phyloP scores from a whole-genome alignment of 192 early-diverging fungal species.

The Allomyces macrogynus region DNA sequence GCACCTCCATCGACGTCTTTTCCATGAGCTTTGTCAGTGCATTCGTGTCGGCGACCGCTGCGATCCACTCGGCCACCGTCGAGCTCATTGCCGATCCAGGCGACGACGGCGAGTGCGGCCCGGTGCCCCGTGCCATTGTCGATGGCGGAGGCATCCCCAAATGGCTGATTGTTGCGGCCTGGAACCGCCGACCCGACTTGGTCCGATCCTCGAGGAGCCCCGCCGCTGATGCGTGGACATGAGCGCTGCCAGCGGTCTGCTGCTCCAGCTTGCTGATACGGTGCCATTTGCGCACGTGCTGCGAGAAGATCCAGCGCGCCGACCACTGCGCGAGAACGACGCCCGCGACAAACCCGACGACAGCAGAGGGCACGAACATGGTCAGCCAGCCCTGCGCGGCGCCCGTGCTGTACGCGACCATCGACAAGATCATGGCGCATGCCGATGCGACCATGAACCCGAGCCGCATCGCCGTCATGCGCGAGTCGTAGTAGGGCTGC shows the following conservation, averaged over 20 bases:
- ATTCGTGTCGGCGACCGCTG: not conserved
- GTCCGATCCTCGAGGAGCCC: not conserved
- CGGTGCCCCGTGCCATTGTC: not conserved
- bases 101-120: not conserved
- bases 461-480: no score
- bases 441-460: no score
- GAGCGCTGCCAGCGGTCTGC: not conserved
- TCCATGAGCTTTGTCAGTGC: not conserved
- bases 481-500: no score
- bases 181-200: not conserved
- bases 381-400: not conserved
- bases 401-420: not conserved
- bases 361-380: not conserved
- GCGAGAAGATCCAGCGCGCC: not conserved
- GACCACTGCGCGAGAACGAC: not conserved
- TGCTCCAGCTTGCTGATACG: not conserved
- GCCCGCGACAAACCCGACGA: not conserved
- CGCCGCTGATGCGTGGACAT: not conserved
- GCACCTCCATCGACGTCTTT: not conserved
- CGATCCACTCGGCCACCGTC: not conserved
- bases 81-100: not conserved
- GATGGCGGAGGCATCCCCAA: not conserved
- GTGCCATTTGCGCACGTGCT: not conserved
- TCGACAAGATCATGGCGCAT: not conserved
- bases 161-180: not conserved